Percentiles rank a stretch among this genome's conserved stretches.
phyloP scores from a whole-genome alignment of 2,329 filamentous ascomycete genomes.

The Ophiosphaerella herpotricha region DNA sequence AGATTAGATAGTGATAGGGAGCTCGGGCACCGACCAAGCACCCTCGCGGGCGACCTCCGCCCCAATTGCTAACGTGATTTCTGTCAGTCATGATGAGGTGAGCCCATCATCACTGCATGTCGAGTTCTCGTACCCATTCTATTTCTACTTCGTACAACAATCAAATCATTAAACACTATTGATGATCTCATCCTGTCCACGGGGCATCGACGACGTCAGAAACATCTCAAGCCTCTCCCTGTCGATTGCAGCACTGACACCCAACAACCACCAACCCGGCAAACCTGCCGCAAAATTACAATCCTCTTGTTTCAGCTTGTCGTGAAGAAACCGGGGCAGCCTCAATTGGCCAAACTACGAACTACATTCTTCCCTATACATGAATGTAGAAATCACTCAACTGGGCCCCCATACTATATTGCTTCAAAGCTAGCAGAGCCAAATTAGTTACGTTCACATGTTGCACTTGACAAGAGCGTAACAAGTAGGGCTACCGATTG shows the following conservation, averaged over 20 bases:
- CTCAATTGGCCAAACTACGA: too few relatives aligned
- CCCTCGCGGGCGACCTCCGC: constrained; percentile 3
- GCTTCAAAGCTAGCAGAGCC: constrained; percentile 17
- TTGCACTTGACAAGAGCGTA: too few relatives aligned
- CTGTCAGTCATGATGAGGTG: constrained; percentile 19
- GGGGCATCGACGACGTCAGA: too few relatives aligned
- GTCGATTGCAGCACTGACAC: neutral
- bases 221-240: too few relatives aligned
- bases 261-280: constrained; percentile 7
- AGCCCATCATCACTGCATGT: constrained; percentile 11
- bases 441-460: too few relatives aligned
- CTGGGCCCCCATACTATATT: constrained; percentile 1
- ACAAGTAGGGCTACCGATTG: too few relatives aligned
- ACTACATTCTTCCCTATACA: too few relatives aligned
- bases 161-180: too few relatives aligned
- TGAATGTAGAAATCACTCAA: too few relatives aligned
- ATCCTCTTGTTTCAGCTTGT: too few relatives aligned
- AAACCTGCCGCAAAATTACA: constrained; percentile 12
- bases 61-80: constrained; percentile 7
- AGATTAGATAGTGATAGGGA: constrained; percentile 7
- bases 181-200: too few relatives aligned
- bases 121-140: neutral
- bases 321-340: neutral
- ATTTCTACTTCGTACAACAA: too few relatives aligned
- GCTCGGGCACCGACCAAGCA: constrained; percentile 2